Base-by-base conservation (phyloP, 108 stramenopile genomes). In the Cyclotella distinguenda region DNA sequence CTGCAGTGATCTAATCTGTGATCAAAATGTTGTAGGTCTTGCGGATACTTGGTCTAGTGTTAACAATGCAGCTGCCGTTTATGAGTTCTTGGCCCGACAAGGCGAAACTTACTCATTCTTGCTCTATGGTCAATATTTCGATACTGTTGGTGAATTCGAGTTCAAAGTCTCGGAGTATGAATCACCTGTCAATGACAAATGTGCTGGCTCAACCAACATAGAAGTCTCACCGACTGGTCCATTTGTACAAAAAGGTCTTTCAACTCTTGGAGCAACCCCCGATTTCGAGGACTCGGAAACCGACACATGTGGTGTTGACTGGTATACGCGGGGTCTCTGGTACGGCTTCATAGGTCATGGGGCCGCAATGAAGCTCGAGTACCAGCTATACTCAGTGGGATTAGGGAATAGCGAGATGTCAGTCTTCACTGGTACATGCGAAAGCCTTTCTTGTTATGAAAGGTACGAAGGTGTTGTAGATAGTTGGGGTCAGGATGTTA, bases 291-390 rank as follows among this genome's bases (percentile, higher is more conserved):
- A 50, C 12, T 28, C 18, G 1, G 18, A 39, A 26, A 22, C 22
- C 5, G 32, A 48, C 19, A 50, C 45, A 27, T 64, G 63, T 39
- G 63, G 3, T 7, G 48, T 39, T 2, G n/a, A 36, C 8, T 47
- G 36, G 63, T 39, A 64, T 39, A 51, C 49, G 1, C 23, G 63
- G 13, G 63, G 63, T 7, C 23, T 64, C 11, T 64, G 63, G 63
- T 64, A 64, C 35, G 3, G 28, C 8, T 13, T 64, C 8, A 4
- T 16, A 28, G 63, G 63, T 9, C 33, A 51, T 33, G 49, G 36
- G 38, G 26, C 28, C 22, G 38, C 40, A 4, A 3, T 64, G 10
- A 51, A 50, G 32, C 3, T 64, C 6, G 50, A 51, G 28, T 64
- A 64, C 22, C 48, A 64, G 15, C 63, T 64, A 18, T 51, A 64